Percentiles rank a stretch among this genome's conserved stretches.
Conservation (phyloP, 1,284 basidiomycete species). For the Butyriboletus appendiculatus region DNA sequence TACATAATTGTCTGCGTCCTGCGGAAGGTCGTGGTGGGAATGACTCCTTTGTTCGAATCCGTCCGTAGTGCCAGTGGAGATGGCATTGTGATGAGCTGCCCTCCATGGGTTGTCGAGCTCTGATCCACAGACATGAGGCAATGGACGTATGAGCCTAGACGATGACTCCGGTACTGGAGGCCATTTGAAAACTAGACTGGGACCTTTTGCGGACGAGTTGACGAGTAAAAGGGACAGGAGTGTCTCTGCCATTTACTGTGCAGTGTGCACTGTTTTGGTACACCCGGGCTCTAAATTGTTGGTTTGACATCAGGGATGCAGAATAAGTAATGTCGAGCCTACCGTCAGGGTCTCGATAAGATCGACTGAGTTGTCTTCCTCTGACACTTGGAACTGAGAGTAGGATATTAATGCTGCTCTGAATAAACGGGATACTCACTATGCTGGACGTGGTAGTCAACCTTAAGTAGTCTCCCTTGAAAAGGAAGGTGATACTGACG, state of each 20-base stretch:
- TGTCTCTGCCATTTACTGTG: conserved; percentile 59
- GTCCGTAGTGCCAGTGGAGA: conserved; percentile 1
- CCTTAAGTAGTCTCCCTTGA: background rate
- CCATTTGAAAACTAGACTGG: conserved; percentile 74
- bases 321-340: background rate
- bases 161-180: conserved; percentile 60
- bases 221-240: conserved; percentile 73
- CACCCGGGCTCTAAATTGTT: background rate
- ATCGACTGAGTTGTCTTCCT: background rate
- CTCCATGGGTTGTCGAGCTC: conserved; percentile 72
- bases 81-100: conserved; percentile 49
- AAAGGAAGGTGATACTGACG: conserved; percentile 12
- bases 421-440: background rate
- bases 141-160: conserved; percentile 62
- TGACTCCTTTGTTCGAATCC: conserved; percentile 28
- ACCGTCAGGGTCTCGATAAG: background rate
- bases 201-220: conserved; percentile 74
- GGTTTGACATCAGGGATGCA: background rate
- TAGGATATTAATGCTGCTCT: too few relatives aligned
- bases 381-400: background rate
- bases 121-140: conserved; percentile 49
- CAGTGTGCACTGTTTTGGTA: background rate
- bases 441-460: background rate
- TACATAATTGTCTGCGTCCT: conserved; percentile 47
- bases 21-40: conserved; percentile 18